Evolutionary conservation across 2,329 filamentous ascomycete genomes (phyloP).

Genomic region (Proliferodiscus dingleyae): DNA sequence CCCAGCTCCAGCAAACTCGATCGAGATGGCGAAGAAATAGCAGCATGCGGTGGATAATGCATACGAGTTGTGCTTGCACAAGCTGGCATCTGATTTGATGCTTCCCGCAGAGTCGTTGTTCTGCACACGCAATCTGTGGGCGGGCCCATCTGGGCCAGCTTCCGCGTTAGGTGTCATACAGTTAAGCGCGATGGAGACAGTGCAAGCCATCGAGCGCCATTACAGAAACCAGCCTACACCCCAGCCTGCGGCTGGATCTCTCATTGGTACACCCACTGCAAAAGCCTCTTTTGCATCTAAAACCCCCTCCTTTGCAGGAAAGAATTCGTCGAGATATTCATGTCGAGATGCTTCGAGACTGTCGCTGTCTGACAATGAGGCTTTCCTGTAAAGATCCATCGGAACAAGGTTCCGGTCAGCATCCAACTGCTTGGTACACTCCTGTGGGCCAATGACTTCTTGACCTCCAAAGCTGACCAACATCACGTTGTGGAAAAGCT

Average conservation of each 20-base stretch:
- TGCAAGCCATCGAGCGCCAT: conserved; percentile 6
- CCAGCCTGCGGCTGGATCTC: conserved; percentile 4
- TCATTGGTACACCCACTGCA: conserved; percentile 9
- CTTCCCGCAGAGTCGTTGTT: conserved; percentile 1
- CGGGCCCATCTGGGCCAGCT: conserved; percentile 6
- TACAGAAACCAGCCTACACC: conserved; percentile 1
- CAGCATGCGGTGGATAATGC: not conserved
- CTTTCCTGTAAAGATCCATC: not conserved
- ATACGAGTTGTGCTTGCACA: conserved; percentile 8
- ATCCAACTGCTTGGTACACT: not conserved
- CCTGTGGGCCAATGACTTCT: not conserved
- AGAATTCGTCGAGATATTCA: too few relatives aligned
- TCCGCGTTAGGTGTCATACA: conserved; percentile 8
- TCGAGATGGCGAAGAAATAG: not conserved
- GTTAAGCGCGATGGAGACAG: conserved; percentile 9
- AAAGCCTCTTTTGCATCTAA: conserved; percentile 2
- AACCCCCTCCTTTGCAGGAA: not conserved
- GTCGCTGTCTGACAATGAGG: not conserved
- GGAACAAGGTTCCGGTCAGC: not conserved
- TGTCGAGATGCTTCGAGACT: conserved; percentile 6
- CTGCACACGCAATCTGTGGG: conserved; percentile 17
- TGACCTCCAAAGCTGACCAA: not conserved
- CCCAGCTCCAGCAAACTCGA: too few relatives aligned
- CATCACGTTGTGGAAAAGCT: too few relatives aligned
- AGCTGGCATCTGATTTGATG: conserved; percentile 13